A percentile compares a stretch with the other conserved stretches of the same genome.
phyloP scores from a whole-genome alignment of 73 alveolate genomes.

The Tetrahymena elliotti region DNA sequence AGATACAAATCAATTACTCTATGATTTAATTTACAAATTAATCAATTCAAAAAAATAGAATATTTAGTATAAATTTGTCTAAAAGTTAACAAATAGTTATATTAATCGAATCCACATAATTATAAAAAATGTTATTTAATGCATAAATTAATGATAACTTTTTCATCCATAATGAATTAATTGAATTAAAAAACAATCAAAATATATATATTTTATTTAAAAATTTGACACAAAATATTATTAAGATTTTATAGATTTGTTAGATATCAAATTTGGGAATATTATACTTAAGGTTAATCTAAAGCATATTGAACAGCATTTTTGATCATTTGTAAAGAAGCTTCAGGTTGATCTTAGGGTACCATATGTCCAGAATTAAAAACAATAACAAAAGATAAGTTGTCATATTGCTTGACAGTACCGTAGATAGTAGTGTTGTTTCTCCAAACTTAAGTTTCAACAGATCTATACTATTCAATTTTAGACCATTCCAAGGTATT shows the following conservation, averaged over 20 bases:
- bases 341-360: slow-evolving; percentile 40
- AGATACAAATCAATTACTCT: too few species aligned
- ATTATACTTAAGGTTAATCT: background rate
- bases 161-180: too few species aligned
- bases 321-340: slow-evolving; percentile 13
- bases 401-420: slow-evolving; percentile 7
- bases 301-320: background rate
- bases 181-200: background rate
- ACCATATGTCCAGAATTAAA: slow-evolving; percentile 39
- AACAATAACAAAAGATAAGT: background rate
- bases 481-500: slow-evolving; percentile 8
- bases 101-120: too few species aligned
- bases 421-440: slow-evolving; percentile 4
- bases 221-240: background rate
- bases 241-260: background rate
- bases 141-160: too few species aligned
- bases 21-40: too few species aligned
- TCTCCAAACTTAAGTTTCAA: slow-evolving; percentile 2
- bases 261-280: background rate
- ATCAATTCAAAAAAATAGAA: too few species aligned
- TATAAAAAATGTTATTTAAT: too few species aligned
- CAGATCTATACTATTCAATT: background rate
- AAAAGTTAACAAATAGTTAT: too few species aligned
- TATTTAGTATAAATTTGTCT: too few species aligned
- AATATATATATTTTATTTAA: too few species aligned